Evolutionary conservation across 2,329 filamentous ascomycete genomes (phyloP), one percentile per base, ranked within the genome.

Genomic region (Nigrograna mackinnonii): DNA sequence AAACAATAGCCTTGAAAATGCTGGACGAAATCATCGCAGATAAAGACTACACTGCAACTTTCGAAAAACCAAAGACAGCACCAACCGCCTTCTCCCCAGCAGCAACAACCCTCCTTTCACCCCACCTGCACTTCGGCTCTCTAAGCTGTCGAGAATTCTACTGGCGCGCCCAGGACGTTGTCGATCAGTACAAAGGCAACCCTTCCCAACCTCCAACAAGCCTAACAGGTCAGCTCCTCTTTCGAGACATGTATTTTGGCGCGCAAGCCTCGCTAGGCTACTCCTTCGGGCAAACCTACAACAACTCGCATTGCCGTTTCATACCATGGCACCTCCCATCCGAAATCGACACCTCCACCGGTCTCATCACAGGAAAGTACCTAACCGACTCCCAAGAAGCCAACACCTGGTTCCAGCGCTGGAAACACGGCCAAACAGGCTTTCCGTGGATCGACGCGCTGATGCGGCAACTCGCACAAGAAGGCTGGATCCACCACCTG

Each of bases 191-290:
- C 54, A 78, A 79, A 22, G 11, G 12, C 17, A 85, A 74, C 19
- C 68, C 71, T 2, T 76, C 76, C 0, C 53, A 69, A 3, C 82
- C 85, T 1, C 87, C 87, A 0, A 82, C 81, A n/a, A 87, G 82
- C 47, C 66, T 91, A 13, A 83, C 79, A 0, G 87, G 87, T 3
- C 87, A 91, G 54, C 68, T 91, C 1, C 72, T 90, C 9, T 91
- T 91, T 64, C 78, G 87, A 13, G 87, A 91, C 60, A 91, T 91
- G 87, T 91, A 91, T 66, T 91, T 91, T 54, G 86, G 80, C 12
- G 86, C 87, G 0, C 86, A 91, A 60, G 85, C 86, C 1, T 77
- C 80, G 0, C 70, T 90, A 1, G 87, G 87, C 0, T 73, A 78
- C 22, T 56, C 71, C 0, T 91, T 89, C 53, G 74, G 70, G 1